Conservation (phyloP, 1,284 basidiomycete species). For the Naganishia albida region DNA sequence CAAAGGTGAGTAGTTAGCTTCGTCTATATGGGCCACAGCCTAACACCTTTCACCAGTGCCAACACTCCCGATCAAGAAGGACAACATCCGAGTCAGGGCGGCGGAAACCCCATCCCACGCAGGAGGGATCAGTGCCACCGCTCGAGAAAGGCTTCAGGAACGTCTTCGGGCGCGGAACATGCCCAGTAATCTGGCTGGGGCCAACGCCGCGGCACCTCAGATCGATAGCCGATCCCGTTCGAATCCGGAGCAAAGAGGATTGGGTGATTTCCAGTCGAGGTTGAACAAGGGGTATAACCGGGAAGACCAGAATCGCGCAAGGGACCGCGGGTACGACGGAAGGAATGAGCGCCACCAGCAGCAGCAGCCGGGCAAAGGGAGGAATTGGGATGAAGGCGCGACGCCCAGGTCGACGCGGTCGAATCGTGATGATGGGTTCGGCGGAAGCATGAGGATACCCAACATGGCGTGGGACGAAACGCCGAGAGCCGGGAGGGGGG, state of each 20-base stretch:
- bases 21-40: neutral
- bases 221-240: constrained; percentile 21
- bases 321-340: constrained; percentile 30
- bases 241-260: constrained; percentile 36
- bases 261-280: constrained; percentile 53
- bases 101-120: constrained; percentile 93
- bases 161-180: constrained; percentile 68
- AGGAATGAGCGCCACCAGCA: constrained; percentile 31
- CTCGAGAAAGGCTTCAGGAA: constrained; percentile 72
- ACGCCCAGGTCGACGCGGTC: constrained; percentile 69
- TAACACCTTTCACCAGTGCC: constrained; percentile 63
- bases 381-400: constrained; percentile 52
- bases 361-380: constrained; percentile 35
- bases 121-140: constrained; percentile 76
- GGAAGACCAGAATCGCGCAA: constrained; percentile 35
- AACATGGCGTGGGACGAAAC: constrained; percentile 89
- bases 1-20: constrained; percentile 64
- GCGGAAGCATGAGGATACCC: constrained; percentile 81
- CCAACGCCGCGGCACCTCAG: constrained; percentile 12
- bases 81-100: constrained; percentile 68
- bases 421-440: constrained; percentile 63
- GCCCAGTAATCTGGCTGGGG: constrained; percentile 35
- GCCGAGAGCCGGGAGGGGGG: constrained; percentile 61
- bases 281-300: constrained; percentile 44
- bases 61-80: constrained; percentile 60